Base-by-base conservation (phyloP, 176 grass and related monocot genomes). In the Paspalum vaginatum region DNA sequence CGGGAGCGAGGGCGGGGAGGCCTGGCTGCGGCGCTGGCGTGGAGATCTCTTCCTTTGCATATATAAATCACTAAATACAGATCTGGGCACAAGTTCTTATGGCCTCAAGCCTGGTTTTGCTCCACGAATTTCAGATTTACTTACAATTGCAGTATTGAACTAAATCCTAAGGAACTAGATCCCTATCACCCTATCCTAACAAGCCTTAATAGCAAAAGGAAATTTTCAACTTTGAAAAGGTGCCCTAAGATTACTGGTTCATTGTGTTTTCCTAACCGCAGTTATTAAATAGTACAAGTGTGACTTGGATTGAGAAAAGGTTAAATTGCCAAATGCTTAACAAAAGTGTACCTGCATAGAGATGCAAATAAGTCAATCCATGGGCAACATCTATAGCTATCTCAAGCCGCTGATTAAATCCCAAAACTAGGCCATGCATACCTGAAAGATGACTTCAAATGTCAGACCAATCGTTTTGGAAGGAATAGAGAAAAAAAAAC, bases 351-450 rank as follows among this genome's bases (percentile, higher is more conserved):
- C 95, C 95, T 89, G 95, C 92, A 89, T 95, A 98, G 44, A 93
- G 68, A 88, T 98, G 95, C 75, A 98, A 85, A 89, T 95, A 98
- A 78, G 95, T 98, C 62, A 98, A 91, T 62, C 92, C 95, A 69
- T 95, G 95, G 37, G 95, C 95, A 86, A 98, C 75, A 81, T 89
- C 90, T 72, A 95, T 95, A 41, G 95, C 95, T 89, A 98, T 98
- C 93, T 90, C 92, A 50, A 95, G 88, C 80, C 95, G 90, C 78
- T 98, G 92, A 77, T 66, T 84, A 70, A 98, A 98, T 57, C 87
- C 61, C 78, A 98, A 68, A 73, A 98, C 70, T 20, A 76, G 63
- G 45, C 90, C 86, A 87, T 74, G 90, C 13, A 85, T 70, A 87
- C 90, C 95, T 98, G 88, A 62, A 85, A 95, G 68, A 87, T 79